Conservation (phyloP, 1,284 basidiomycete species). For the Naganishia sp. region DNA sequence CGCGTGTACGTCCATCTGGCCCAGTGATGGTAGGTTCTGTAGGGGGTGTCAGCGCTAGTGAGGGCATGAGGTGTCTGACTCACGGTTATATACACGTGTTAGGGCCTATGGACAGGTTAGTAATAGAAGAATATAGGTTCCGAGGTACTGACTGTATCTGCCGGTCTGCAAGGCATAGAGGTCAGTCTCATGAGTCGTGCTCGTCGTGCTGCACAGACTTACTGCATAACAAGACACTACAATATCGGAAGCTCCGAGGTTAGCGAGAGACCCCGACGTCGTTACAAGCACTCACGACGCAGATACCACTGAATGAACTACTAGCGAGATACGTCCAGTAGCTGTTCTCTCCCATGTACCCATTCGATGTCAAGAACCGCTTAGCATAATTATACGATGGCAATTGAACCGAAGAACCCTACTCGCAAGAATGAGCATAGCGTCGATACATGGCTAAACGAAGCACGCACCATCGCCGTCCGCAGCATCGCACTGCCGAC, state of each 20-base stretch:
- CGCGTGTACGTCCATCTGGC: slow-evolving; percentile 72
- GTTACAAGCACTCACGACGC: slow-evolving; percentile 67
- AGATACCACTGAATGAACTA: slow-evolving; percentile 83
- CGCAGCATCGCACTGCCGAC: slow-evolving; percentile 90
- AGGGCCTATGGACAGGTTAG: slow-evolving; percentile 62
- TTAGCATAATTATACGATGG: slow-evolving; percentile 95
- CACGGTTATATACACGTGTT: slow-evolving; percentile 91
- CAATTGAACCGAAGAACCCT: slow-evolving; percentile 75
- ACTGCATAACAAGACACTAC: slow-evolving; percentile 86
- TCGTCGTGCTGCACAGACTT: slow-evolving; percentile 40
- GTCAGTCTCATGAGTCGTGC: neutral
- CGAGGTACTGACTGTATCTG: slow-evolving; percentile 39
- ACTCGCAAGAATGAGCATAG: slow-evolving; percentile 8
- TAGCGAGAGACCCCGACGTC: neutral
- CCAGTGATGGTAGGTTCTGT: slow-evolving; percentile 69
- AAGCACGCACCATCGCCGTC: slow-evolving; percentile 78
- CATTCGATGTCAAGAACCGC: slow-evolving; percentile 66
- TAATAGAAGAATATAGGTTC: neutral
- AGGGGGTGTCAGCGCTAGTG: neutral
- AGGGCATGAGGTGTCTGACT: slow-evolving; percentile 31
- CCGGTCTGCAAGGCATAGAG: slow-evolving; percentile 36
- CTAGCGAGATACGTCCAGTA: slow-evolving; percentile 85
- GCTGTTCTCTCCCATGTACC: slow-evolving; percentile 69
- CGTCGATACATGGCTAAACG: slow-evolving; percentile 63
- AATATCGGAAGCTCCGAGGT: slow-evolving; percentile 28